A percentile compares a stretch with the other conserved stretches of the same genome.
phyloP scores from a whole-genome alignment of 2,329 filamentous ascomycete genomes.

The Elsinoe necatrix region DNA sequence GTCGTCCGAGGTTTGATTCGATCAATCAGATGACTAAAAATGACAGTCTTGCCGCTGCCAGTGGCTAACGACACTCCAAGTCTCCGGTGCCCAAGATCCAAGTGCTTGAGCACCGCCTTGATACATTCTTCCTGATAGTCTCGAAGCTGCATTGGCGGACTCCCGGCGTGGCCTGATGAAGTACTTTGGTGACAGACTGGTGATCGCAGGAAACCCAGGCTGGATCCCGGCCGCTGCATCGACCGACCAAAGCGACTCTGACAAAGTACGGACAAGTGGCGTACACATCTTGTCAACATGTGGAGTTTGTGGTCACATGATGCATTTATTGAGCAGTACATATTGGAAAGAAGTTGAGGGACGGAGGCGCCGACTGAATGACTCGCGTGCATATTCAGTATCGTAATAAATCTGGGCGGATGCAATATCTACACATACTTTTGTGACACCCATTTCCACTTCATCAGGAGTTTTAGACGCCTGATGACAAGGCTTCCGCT shows the following conservation, averaged over 20 bases:
- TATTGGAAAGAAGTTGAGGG: too few species aligned
- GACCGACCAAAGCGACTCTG: not conserved
- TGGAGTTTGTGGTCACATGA: not conserved
- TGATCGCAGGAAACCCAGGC: not conserved
- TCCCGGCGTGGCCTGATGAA: not conserved
- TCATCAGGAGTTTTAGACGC: too few species aligned
- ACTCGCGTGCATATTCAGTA: too few species aligned
- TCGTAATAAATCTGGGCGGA: too few species aligned
- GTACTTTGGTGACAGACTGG: not conserved
- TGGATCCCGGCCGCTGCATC: not conserved
- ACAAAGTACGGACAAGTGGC: not conserved
- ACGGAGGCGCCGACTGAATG: too few species aligned
- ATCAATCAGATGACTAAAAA: conserved; percentile 91
- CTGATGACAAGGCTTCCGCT: too few species aligned
- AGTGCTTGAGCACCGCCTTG: conserved; percentile 60
- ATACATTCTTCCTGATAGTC: conserved; percentile 88
- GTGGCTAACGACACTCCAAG: conserved; percentile 79
- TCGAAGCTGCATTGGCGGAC: conserved; percentile 51
- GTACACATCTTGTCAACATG: not conserved
- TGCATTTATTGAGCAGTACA: too few species aligned
- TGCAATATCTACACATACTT: too few species aligned
- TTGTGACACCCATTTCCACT: too few species aligned
- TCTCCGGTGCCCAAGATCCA: conserved; percentile 62
- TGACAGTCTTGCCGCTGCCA: conserved; percentile 83
- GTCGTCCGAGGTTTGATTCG: conserved; percentile 53